These are phyloP conservation scores for Phytophthora pinifolia DNA, from an alignment of 352 stramenopile genomes.

Conservation along the genomic window DNA sequence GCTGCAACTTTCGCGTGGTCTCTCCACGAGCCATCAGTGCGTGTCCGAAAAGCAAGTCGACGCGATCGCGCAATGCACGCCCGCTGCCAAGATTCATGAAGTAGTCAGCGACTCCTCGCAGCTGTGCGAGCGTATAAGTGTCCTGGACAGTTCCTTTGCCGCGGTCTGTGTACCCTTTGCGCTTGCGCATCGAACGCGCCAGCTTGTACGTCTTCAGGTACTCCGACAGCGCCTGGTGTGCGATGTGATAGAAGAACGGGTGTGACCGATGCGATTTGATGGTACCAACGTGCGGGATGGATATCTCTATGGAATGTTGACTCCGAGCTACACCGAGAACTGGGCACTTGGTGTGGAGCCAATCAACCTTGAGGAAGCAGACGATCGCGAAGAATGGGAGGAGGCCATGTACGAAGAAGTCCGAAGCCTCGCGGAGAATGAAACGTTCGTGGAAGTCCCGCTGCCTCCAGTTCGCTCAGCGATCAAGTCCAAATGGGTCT, in stretches of 20 bases:
- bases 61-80: too few species aligned
- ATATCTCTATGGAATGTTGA: constrained; percentile 3
- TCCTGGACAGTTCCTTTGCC: too few species aligned
- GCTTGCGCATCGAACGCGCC: too few species aligned
- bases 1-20: too few species aligned
- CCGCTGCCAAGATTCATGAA: too few species aligned
- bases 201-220: too few species aligned
- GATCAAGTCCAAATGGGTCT: constrained; percentile 17
- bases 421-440: constrained; percentile 1
- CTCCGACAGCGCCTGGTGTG: too few species aligned
- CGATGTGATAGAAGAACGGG: constrained; percentile 8
- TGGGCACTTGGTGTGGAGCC: constrained; percentile 6
- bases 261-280: not conserved
- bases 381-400: constrained; percentile 13
- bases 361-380: constrained; percentile 5
- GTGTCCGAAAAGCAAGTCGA: too few species aligned
- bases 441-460: constrained; percentile 6
- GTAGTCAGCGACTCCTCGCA: too few species aligned
- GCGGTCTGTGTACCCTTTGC: too few species aligned
- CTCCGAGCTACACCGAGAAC: not conserved
- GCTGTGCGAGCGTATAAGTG: too few species aligned
- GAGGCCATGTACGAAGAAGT: constrained; percentile 4
- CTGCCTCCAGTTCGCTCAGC: not conserved
- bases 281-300: constrained; percentile 7
- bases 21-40: too few species aligned